Evolutionary conservation across 2,329 filamentous ascomycete genomes (phyloP), one percentile per base, ranked within the genome.

Genomic region (Cordyceps cicadae): DNA sequence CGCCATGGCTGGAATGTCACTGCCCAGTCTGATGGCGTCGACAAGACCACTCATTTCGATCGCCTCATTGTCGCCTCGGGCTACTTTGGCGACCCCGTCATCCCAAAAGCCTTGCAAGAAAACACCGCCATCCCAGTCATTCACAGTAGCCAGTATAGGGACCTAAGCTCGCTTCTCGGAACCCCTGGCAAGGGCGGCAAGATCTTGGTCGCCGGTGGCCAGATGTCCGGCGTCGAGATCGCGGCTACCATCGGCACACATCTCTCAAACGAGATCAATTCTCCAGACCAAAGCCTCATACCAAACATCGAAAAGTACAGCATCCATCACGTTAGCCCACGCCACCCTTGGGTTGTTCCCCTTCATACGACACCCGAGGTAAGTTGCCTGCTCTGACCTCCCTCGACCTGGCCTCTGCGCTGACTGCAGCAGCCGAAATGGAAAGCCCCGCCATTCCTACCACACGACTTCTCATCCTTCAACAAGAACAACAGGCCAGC

Each of bases 221-320:
- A 92, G 67, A 92, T 94, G 81, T 93, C 89, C 2, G 90, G 89
- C 0, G 83, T 89, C 5, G 90, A 95, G 74, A 87, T 87, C 54
- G 87, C 89, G 0, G 86, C 84, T 11, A 85, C 86, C 2, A 82
- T 92, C 54, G 89, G 88, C 12, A 79, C 84, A 5, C 85, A 92
- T 63, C 71, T 93, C 1, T 92, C 89, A 0, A 85, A 85, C 6
- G 80, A 81, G 3, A 71, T 73, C 14, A 76, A 87, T 69, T 80
- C 82, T 0, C 81, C 85, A 0, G 74, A 72, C 0, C 63, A 72
- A 1, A 76, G 71, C 34, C 59, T 66, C 0, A 71, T 84, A 5
- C 59, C 70, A 0, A 71, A 79, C 50, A 67, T 79, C 0, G 77
- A 78, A 0, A 76, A 79, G 12, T 85, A 82, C 65, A 80, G 78